Evolutionary conservation across 169 alveolate species (phyloP).

Genomic region (Theileria equi): DNA sequence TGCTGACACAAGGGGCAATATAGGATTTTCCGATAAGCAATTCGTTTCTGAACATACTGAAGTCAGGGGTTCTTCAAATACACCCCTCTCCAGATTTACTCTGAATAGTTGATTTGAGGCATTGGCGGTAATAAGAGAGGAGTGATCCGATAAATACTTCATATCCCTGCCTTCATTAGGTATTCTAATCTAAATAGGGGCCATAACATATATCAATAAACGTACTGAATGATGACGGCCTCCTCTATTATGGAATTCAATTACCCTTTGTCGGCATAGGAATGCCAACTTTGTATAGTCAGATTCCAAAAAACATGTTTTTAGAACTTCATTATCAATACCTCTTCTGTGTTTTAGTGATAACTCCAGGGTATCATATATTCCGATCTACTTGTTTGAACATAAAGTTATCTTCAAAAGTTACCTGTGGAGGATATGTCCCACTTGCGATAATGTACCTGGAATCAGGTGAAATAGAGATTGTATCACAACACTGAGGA

Average conservation of each 20-base stretch:
- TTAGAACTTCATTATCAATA: conserved; percentile 70
- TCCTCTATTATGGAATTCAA: conserved; percentile 76
- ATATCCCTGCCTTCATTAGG: conserved; percentile 76
- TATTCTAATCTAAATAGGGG: conserved; percentile 54
- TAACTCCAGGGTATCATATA: conserved; percentile 71
- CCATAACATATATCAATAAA: background rate
- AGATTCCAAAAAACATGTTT: conserved; percentile 61
- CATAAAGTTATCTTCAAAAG: background rate
- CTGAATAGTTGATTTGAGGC: conserved; percentile 67
- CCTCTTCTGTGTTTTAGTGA: conserved; percentile 74
- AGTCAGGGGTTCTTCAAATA: conserved; percentile 49
- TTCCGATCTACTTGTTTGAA: conserved; percentile 43
- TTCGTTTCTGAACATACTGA: conserved; percentile 36
- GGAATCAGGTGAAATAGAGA: conserved; percentile 69
- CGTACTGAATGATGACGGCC: conserved; percentile 59
- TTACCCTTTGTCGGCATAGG: conserved; percentile 59
- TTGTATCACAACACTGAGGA: conserved; percentile 70
- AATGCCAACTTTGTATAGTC: conserved; percentile 72
- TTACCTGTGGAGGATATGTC: conserved; percentile 74
- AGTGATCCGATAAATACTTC: conserved; percentile 63
- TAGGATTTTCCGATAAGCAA: conserved; percentile 58
- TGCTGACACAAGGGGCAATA: conserved; percentile 49
- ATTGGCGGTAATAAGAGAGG: conserved; percentile 59
- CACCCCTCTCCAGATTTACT: conserved; percentile 49
- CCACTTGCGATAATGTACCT: conserved; percentile 72